Base-by-base conservation (phyloP, 371 early-diverging fungal genomes). In the Saksenaea vasiformis region DNA sequence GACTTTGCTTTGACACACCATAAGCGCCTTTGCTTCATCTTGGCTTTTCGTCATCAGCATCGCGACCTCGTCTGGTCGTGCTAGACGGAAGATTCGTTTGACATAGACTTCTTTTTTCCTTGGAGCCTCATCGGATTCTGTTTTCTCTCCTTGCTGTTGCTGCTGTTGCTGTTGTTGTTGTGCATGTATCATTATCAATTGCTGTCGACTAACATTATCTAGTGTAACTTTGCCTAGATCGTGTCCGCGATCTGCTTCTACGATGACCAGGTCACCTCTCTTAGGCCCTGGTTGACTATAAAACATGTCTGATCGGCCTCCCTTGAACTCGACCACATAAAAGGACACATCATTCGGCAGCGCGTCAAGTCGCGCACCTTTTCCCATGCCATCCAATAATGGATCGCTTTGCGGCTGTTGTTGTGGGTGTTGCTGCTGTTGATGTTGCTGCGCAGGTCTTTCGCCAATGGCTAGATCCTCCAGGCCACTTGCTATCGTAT, bases 171-270 rank as follows among this genome's bases (percentile, higher is more conserved):
- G 43, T 56, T 66, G 35, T 54, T 65, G 44, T 44, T 68, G 64
- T 60, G 53, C 66, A 22, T 47, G 51, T 47, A 47, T 47, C 5
- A 14, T 44, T n/a, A 71, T 65, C 22, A 71, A 44, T 22, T 68
- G 68, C 7, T 58, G 27, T 36, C 66, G 54, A 53, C 34, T 63
- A n/a, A 71, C 71, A 34, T 68, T 61, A n/a, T 68, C 66, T 43
- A 66, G 53, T 15, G 58, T 60, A 55, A 98, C 88, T 61, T 93
- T 91, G 22, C 98, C 98, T 39, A 98, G 80, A 71, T 98, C 98
- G 58, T 92, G 92, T 22, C 98, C 98, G 36, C 98, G 90, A 72
- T 98, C 98, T 1, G 96, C 98, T 75, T 98, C 98, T 1, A 96
- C 97, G 61, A 98, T 93, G 13, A 94, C 96, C 57, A 93, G 74